phyloP scores from a whole-genome alignment of 768 basidiomycete species.

The Boletus rubescentipes region DNA sequence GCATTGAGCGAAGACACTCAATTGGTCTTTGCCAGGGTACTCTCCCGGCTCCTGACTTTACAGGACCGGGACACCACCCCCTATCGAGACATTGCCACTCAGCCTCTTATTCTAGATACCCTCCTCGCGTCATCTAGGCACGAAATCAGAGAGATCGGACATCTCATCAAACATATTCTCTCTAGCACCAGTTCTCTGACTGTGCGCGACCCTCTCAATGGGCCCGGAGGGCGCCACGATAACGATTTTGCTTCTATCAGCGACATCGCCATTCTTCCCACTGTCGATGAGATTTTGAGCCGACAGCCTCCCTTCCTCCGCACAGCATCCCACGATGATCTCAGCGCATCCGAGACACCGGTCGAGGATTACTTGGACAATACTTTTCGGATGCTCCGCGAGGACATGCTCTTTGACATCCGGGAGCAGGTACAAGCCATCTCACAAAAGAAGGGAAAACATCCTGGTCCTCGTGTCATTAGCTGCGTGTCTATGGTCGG shows the following conservation, averaged over 20 bases:
- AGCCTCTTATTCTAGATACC: constrained; percentile 24
- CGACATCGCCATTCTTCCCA: constrained; percentile 59
- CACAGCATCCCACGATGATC: constrained; percentile 26
- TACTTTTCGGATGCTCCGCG: constrained; percentile 61
- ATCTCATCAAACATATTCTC: constrained; percentile 42
- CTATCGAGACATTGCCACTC: constrained; percentile 40
- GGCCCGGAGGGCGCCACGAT: constrained; percentile 66
- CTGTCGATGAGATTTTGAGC: constrained; percentile 54
- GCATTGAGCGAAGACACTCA: constrained; percentile 36
- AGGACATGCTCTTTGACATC: constrained; percentile 61
- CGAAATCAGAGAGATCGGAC: constrained; percentile 32
- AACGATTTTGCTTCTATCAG: constrained; percentile 59
- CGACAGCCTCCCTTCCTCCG: constrained; percentile 49
- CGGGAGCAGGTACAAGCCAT: constrained; percentile 50
- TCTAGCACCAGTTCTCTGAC: constrained; percentile 20
- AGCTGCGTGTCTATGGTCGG: constrained; percentile 34
- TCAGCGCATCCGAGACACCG: constrained; percentile 27
- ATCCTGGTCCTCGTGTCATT: constrained; percentile 33
- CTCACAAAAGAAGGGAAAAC: constrained; percentile 35
- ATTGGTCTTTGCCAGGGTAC: constrained; percentile 44
- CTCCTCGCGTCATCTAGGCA: constrained; percentile 25
- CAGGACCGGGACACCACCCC: constrained; percentile 31
- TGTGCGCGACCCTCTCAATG: constrained; percentile 14
- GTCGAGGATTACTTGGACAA: constrained; percentile 55
- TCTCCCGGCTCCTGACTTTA: constrained; percentile 45